Percentiles rank a stretch among this genome's conserved stretches.
These are phyloP conservation scores for Isoetes taiwanensis DNA, from an alignment of 75 land plant species.

Conservation along the genomic window DNA sequence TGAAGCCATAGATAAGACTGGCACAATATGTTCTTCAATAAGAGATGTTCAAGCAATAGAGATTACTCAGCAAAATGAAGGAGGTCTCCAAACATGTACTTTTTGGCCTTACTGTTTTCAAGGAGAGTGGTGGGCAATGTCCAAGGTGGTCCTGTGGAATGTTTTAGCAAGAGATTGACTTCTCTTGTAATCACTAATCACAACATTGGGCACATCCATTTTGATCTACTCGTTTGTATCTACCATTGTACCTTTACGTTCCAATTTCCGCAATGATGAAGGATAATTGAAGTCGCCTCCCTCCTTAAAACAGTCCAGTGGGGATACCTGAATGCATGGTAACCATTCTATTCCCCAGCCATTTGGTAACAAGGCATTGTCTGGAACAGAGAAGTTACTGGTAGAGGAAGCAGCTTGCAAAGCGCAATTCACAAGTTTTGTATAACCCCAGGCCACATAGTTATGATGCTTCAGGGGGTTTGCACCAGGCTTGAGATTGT, in stretches of 20 bases:
- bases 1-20: too few relatives aligned
- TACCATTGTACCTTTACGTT: not conserved
- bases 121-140: not conserved
- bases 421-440: conserved; percentile 10
- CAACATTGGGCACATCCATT: not conserved
- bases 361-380: conserved; percentile 5
- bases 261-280: conserved; percentile 16
- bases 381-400: not conserved
- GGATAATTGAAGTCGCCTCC: conserved; percentile 32
- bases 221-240: not conserved
- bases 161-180: not conserved
- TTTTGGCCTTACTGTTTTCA: not conserved
- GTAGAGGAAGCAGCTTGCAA: not conserved
- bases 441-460: conserved; percentile 32
- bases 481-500: conserved; percentile 12
- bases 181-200: not conserved
- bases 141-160: not conserved
- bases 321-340: conserved; percentile 28
- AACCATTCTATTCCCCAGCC: conserved; percentile 31
- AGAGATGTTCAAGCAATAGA: not conserved
- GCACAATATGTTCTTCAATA: too few relatives aligned
- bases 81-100: not conserved
- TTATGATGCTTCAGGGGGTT: conserved; percentile 21
- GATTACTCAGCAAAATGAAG: not conserved
- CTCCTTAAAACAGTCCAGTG: conserved; percentile 35